Percentiles rank a stretch among this genome's conserved stretches.
These are phyloP conservation scores for Ogataea wickerhamii DNA, from an alignment of 805 yeast genomes.

Conservation along the genomic window DNA sequence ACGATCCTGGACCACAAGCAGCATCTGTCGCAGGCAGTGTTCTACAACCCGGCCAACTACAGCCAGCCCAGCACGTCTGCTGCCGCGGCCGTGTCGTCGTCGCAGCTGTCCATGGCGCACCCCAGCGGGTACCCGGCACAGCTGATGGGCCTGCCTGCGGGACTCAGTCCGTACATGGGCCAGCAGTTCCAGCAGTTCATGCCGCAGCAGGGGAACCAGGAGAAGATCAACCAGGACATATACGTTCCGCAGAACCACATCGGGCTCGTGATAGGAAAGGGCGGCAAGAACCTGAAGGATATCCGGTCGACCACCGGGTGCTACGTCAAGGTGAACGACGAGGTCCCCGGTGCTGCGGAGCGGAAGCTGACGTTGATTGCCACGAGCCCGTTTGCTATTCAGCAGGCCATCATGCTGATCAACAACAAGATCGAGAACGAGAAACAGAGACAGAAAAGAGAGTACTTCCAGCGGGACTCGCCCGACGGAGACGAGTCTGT, in stretches of 20 bases:
- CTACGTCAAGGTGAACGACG: conserved; percentile 65
- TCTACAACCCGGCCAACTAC: conserved; percentile 54
- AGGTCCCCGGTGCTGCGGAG: conserved; percentile 51
- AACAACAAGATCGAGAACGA: conserved; percentile 70
- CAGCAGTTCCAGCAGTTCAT: conserved; percentile 4
- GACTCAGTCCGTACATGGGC: conserved; percentile 3
- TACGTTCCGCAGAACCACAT: conserved; percentile 74
- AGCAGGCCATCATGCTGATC: conserved; percentile 67
- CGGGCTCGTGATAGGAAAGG: conserved; percentile 83
- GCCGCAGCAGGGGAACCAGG: conserved; percentile 30
- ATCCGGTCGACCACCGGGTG: conserved; percentile 73
- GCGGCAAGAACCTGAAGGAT: conserved; percentile 77
- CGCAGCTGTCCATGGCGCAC: conserved; percentile 1
- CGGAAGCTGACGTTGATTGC: conserved; percentile 70
- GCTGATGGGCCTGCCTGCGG: conserved; percentile 26
- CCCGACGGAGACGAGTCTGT: neutral
- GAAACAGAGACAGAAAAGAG: conserved; percentile 36
- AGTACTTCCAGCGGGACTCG: conserved; percentile 12
- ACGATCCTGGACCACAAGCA: conserved; percentile 61
- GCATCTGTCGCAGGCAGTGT: conserved; percentile 52
- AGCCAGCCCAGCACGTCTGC: conserved; percentile 29
- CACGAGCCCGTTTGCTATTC: conserved; percentile 54
- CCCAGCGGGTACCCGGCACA: conserved; percentile 8
- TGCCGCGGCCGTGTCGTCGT: conserved; percentile 2
- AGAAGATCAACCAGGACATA: conserved; percentile 62